These are phyloP conservation scores for Saturnispora zaruensis DNA, from an alignment of 805 yeast species.

Conservation along the genomic window DNA sequence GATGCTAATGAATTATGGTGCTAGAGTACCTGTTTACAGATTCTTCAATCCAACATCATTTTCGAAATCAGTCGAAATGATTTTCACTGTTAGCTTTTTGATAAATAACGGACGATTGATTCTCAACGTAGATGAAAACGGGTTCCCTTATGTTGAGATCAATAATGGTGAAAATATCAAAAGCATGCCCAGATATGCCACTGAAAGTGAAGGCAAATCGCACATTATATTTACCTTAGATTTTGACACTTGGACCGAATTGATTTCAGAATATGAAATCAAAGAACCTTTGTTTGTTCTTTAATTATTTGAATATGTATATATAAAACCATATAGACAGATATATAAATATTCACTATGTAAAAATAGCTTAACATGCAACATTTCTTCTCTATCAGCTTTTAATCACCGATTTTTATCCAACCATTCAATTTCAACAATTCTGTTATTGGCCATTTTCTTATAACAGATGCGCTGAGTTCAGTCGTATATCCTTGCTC, in stretches of 20 bases:
- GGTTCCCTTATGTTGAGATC: conserved; percentile 27
- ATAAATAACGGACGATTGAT: conserved; percentile 61
- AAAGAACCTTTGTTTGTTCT: conserved; percentile 36
- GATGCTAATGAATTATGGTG: conserved; percentile 20
- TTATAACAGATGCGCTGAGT: conserved; percentile 50
- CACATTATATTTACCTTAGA: conserved; percentile 74
- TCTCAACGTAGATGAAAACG: conserved; percentile 44
- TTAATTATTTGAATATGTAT: neutral
- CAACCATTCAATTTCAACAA: conserved; percentile 44
- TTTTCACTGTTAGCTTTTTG: conserved; percentile 75
- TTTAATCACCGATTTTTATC: conserved; percentile 44
- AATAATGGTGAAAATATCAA: conserved; percentile 19
- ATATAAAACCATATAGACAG: neutral
- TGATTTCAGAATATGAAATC: conserved; percentile 49
- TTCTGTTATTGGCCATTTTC: conserved; percentile 76
- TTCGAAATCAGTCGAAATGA: conserved; percentile 71
- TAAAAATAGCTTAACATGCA: neutral
- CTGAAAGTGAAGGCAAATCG: conserved; percentile 27
- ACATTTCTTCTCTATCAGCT: neutral
- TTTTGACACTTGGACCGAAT: conserved; percentile 51
- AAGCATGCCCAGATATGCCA: conserved; percentile 15
- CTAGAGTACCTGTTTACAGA: conserved; percentile 48
- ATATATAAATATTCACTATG: neutral
- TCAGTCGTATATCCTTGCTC: conserved; percentile 48
- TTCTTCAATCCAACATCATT: conserved; percentile 71